Conservation (phyloP, 345 rosid species). For the Lenwebbia sp. region DNA sequence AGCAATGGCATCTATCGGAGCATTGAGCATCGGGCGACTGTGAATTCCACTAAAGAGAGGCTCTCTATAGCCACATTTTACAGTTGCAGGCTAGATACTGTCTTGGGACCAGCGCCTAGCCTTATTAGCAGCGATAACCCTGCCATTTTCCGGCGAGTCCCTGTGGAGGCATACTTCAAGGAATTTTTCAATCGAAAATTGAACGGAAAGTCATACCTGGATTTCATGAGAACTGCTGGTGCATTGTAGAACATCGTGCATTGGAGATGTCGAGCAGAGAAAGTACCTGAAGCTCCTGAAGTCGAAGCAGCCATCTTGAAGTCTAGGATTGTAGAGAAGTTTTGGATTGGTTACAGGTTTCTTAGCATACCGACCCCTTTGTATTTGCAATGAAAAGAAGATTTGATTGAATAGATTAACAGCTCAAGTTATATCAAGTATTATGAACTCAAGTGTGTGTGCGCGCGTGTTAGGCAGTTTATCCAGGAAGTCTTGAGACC, state of each 20-base stretch:
- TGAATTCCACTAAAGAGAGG: slow-evolving; percentile 6
- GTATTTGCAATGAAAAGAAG: not conserved
- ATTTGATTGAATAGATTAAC: not conserved
- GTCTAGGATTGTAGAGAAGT: not conserved
- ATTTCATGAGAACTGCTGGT: not conserved
- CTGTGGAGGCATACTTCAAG: not conserved
- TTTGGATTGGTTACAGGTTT: not conserved
- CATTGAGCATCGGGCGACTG: slow-evolving; percentile 7
- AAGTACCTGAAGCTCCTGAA: not conserved
- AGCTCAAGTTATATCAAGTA: not conserved
- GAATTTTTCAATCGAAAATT: not conserved
- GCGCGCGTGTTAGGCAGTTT: not conserved
- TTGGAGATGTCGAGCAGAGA: not conserved
- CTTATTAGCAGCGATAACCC: not conserved
- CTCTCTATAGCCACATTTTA: slow-evolving; percentile 7
- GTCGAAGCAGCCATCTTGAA: not conserved
- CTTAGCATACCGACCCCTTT: not conserved
- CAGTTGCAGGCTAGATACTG: not conserved
- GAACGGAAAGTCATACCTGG: not conserved
- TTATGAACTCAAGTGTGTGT: not conserved
- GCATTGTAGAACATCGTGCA: not conserved
- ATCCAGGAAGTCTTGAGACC: not conserved
- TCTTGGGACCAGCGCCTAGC: slow-evolving; percentile 3
- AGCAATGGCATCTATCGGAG: slow-evolving; percentile 4
- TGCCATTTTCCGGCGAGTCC: not conserved